These are phyloP conservation scores for Leccinum pallidistipes DNA, from an alignment of 1,284 basidiomycete species.

Conservation along the genomic window DNA sequence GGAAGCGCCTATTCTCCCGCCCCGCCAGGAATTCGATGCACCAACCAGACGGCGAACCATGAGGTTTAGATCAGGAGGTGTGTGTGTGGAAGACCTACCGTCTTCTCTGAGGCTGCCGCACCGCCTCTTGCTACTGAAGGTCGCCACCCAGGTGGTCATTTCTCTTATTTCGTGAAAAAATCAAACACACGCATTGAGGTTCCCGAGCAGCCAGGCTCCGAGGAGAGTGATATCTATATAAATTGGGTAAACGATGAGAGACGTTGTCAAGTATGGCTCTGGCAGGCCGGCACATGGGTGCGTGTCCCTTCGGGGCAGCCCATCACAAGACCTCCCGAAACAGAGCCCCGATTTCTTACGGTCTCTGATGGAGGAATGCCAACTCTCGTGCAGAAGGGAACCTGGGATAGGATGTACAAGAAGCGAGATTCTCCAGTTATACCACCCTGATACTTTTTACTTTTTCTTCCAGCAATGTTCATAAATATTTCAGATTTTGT, in stretches of 20 bases:
- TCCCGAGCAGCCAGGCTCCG: neutral
- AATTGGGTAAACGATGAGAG: neutral
- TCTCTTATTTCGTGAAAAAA: neutral
- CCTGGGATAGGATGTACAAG: neutral
- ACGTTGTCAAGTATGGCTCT: neutral
- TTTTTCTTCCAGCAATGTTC: too few species aligned
- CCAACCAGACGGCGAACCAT: neutral
- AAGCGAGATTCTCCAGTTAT: neutral
- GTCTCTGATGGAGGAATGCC: neutral
- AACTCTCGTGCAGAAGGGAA: neutral
- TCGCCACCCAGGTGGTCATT: neutral
- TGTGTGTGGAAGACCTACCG: too few species aligned
- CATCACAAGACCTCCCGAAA: neutral
- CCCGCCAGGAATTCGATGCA: neutral
- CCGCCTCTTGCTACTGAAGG: too few species aligned
- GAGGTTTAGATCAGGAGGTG: neutral
- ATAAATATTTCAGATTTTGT: too few species aligned
- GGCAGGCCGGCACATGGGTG: neutral
- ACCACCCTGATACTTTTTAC: neutral
- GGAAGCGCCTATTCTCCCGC: neutral
- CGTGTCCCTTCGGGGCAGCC: neutral
- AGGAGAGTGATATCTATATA: neutral
- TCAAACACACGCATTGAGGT: neutral
- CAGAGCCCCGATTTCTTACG: neutral
- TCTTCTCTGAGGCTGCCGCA: too few species aligned